These are phyloP conservation scores for Irpex sp. DNA, from an alignment of 1,284 basidiomycete genomes.

Conservation along the genomic window DNA sequence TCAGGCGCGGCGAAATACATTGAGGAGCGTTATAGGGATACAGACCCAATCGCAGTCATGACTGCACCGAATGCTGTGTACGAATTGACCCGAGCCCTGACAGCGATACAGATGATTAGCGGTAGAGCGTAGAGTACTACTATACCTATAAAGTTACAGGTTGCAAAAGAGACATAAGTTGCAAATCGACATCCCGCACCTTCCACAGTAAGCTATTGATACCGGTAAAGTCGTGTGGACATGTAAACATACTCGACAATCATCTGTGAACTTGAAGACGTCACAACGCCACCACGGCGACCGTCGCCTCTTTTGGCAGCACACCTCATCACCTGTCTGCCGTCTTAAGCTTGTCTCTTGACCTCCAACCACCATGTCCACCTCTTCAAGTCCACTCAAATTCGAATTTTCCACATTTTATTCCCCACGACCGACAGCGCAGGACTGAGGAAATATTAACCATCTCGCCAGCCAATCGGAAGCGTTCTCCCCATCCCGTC, in stretches of 20 bases:
- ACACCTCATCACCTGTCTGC: neutral
- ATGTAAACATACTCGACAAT: too few relatives aligned
- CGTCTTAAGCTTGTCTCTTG: neutral
- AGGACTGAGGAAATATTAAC: neutral
- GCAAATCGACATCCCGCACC: too few relatives aligned
- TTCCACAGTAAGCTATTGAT: too few relatives aligned
- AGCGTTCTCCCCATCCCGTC: neutral
- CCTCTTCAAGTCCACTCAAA: neutral
- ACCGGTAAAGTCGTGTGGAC: too few relatives aligned
- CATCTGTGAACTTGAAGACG: neutral
- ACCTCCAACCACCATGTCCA: neutral
- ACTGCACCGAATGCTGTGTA: constrained; percentile 11
- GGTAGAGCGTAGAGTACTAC: neutral
- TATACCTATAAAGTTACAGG: too few relatives aligned
- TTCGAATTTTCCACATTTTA: neutral
- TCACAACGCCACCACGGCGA: neutral
- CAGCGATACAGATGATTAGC: neutral
- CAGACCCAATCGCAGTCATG: constrained; percentile 10
- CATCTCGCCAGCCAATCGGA: neutral
- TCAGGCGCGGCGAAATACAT: constrained; percentile 13
- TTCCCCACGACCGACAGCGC: neutral
- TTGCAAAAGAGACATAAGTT: too few relatives aligned
- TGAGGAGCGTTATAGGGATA: constrained; percentile 12
- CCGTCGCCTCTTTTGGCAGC: neutral
- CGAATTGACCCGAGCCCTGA: constrained; percentile 12